phyloP scores from a whole-genome alignment of 176 grass and related monocot genomes.

The Oryza officinalis region DNA sequence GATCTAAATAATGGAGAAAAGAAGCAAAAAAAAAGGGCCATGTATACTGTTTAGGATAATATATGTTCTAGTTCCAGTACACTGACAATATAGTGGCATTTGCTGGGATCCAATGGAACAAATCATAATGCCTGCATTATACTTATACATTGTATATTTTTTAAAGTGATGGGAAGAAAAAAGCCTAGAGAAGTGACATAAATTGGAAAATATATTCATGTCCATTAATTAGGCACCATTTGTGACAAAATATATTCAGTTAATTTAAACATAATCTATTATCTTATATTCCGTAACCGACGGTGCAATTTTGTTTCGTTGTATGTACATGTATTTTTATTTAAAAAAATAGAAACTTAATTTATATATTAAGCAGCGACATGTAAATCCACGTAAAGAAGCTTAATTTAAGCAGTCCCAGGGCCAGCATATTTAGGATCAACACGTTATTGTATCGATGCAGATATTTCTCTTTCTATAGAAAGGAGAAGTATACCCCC shows the following conservation, averaged over 20 bases:
- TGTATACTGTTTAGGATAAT: neutral
- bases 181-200: neutral
- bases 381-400: neutral
- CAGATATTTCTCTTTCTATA: too few species aligned
- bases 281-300: neutral
- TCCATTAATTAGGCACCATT: too few species aligned
- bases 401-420: neutral
- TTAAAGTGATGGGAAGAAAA: neutral
- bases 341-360: neutral
- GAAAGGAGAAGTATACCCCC: neutral
- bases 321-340: neutral
- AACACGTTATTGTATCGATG: too few species aligned
- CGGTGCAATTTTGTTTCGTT: neutral
- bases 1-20: neutral
- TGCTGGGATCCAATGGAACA: conserved; percentile 33
- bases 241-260: too few species aligned
- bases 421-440: too few species aligned
- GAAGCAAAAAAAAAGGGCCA: conserved; percentile 14
- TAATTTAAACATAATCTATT: neutral
- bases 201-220: neutral
- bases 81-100: neutral
- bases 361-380: neutral
- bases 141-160: neutral
- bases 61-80: neutral
- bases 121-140: neutral